Evolutionary conservation across 768 basidiomycete genomes (phyloP).

Genomic region (Naganishia vaughanmartiniae): DNA sequence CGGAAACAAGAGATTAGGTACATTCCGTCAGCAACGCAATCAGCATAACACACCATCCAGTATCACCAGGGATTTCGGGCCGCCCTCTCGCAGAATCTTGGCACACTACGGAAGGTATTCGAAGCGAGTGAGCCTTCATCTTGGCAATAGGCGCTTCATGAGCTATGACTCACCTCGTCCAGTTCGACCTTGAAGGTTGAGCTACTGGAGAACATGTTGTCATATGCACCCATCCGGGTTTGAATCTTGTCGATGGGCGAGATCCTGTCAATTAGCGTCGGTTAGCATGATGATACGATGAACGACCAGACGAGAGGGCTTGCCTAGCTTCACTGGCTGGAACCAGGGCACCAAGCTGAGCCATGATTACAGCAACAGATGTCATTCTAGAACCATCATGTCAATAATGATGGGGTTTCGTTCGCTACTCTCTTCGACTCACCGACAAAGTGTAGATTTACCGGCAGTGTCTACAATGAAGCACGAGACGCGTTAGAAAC

Average conservation of each 20-base stretch:
- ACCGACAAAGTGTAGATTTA: conserved; percentile 61
- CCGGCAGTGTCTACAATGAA: conserved; percentile 56
- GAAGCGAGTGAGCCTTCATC: background rate
- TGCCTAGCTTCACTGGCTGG: conserved; percentile 79
- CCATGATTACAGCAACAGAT: conserved; percentile 83
- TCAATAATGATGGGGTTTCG: conserved; percentile 52
- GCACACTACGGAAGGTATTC: conserved; percentile 59
- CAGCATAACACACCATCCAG: conserved; percentile 70
- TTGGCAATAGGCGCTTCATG: background rate
- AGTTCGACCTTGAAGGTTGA: conserved; percentile 94
- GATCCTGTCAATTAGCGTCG: conserved; percentile 58
- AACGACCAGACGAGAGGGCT: conserved; percentile 30
- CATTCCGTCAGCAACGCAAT: background rate
- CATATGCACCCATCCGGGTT: conserved; percentile 98
- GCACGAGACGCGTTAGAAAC: background rate
- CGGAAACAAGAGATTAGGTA: background rate
- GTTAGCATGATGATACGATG: background rate
- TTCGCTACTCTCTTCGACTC: background rate
- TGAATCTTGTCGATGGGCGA: conserved; percentile 85
- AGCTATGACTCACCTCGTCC: conserved; percentile 71
- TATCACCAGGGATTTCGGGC: conserved; percentile 89
- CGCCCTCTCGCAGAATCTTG: conserved; percentile 89
- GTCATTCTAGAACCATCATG: conserved; percentile 81
- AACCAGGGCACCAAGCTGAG: conserved; percentile 91
- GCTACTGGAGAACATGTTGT: conserved; percentile 58